Conservation (phyloP, 305 asterid species). For the Lippia alba region DNA sequence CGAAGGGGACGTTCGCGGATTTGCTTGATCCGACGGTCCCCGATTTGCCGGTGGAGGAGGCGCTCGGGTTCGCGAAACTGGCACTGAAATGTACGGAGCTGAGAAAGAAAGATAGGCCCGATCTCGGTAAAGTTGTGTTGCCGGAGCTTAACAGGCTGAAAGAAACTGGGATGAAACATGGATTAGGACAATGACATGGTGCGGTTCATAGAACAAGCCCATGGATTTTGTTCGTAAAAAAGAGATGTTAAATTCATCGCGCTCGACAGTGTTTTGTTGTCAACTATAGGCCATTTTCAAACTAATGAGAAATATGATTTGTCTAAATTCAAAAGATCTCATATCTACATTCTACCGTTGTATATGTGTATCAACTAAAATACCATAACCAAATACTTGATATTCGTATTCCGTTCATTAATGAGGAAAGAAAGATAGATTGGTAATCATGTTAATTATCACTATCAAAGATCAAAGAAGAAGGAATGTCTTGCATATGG, state of each 20-base stretch:
- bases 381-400: background rate
- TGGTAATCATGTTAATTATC: too few relatives aligned
- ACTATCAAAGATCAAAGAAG: too few relatives aligned
- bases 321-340: background rate
- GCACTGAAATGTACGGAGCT: slow-evolving; percentile 64
- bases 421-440: too few relatives aligned
- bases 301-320: background rate
- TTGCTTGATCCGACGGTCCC: slow-evolving; percentile 65
- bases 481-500: slow-evolving; percentile 1
- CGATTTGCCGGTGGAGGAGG: slow-evolving; percentile 71
- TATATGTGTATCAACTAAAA: background rate
- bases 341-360: background rate
- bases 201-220: background rate
- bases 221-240: background rate
- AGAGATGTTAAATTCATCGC: background rate
- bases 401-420: background rate
- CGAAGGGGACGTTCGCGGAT: slow-evolving; percentile 51
- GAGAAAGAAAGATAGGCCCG: slow-evolving; percentile 68
- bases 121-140: slow-evolving; percentile 55
- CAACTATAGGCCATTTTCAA: background rate
- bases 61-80: slow-evolving; percentile 49
- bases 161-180: slow-evolving; percentile 49
- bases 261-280: background rate
- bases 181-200: slow-evolving; percentile 30
- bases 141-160: slow-evolving; percentile 61